Evolutionary conservation across 208 protist species (phyloP), one percentile per base, ranked within the genome.

Genomic region (Naegleria gruberi): DNA sequence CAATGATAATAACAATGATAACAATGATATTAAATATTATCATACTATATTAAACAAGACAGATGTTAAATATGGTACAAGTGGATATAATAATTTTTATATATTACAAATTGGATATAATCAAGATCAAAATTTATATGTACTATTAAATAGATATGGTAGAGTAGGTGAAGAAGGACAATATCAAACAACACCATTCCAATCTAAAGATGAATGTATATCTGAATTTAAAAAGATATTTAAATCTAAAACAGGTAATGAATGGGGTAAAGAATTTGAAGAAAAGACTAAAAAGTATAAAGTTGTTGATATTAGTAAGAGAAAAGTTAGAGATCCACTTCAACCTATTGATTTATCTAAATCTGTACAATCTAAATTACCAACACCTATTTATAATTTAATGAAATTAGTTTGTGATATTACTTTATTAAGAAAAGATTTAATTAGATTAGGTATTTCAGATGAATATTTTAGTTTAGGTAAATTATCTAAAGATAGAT

Each of bases 161-260:
- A 43, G 90, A 87, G 85, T 91, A 5, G 84, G 90, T 37, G 90
- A 92, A 3, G n/a, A n/a, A 34, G 87, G 87, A 23, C 4, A 47
- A n/a, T 57, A 45, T 30, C 90, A 92, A 73, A 40, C 40, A 19
- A 91, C 90, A 23, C 89, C 90, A 37, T 91, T 91, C 37, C 4
- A 34, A n/a, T 5, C 17, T 45, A 51, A 46, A 40, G 87, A 83
- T 34, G 65, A 82, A 34, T 41, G 12, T 37, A 37, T 91, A 19
- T 7, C 10, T n/a, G 90, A 92, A 85, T 92, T 92, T 45, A 51
- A 44, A 65, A 91, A 91, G 34, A 83, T 91, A 47, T 92, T 91
- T 34, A 89, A 73, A 83, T 77, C 37, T 40, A 92, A 92, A 87
- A 92, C 90, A 43, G 41, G 41, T 12, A 92, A 92, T 85, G 45